Base-by-base conservation (phyloP, 1,284 basidiomycete genomes). In the Cryptococcus amylolentus region DNA sequence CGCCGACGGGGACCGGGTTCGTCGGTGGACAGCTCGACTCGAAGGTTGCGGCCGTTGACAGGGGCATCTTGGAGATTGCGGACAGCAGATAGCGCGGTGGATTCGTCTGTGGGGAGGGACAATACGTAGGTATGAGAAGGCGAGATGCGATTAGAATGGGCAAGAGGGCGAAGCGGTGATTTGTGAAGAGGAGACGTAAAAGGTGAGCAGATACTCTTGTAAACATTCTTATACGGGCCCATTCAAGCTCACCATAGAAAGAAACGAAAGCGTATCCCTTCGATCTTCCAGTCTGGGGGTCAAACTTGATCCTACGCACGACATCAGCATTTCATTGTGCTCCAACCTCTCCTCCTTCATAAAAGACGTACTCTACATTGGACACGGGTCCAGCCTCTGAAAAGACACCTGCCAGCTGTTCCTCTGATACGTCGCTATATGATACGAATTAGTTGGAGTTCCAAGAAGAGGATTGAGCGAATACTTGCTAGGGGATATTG, bases 181-280 rank as follows among this genome's bases (percentile, higher is more conserved):
- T 28, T 37, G 5, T 6, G 40, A 51, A 38, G 12, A 27, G 9
- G 28, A 26, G 50, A 52, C 6, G 18, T 18, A 43, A 43, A 43
- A 31, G 23, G 7, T 28, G 20, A 44, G 27, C 23, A 44, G 16
- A 35, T 42, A 3, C n/a, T 18, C 27, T 16, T 3, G 0, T 5
- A 31, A 23, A 16, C 7, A 37, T 37, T n/a, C 10, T 12, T 12
- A 26, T 20, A 20, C 14, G 31, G 10, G 7, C 27, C 16, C 41
- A 14, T 23, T 3, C 2, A 41, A 37, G 40, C 84, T 77, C 82
- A 93, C 91, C 91, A 68, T 89, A 87, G 75, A 92, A 97, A 83
- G 96, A 92, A 80, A 93, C 94, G 74, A 97, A 97, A 13, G 94
- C 95, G 73, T 96, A 98, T 14, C 96, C 95, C 78, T 91, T 92